These are phyloP conservation scores for Dictyostelium firmibasis DNA, from an alignment of 78 protist species.

Conservation along the genomic window DNA sequence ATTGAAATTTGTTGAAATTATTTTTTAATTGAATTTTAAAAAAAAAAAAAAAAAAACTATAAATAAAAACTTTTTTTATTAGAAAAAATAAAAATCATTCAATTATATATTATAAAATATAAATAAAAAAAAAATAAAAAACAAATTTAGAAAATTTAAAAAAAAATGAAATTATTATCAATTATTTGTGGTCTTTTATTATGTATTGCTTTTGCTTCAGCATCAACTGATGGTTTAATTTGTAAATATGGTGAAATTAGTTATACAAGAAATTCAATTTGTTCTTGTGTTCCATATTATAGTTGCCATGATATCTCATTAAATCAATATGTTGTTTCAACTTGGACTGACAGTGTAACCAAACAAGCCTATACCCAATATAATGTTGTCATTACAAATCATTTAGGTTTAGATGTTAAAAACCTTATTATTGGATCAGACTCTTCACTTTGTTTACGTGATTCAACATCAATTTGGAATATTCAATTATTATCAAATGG, in stretches of 20 bases:
- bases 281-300: neutral
- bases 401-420: neutral
- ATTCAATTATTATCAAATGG: neutral
- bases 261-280: neutral
- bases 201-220: neutral
- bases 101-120: no score
- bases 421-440: neutral
- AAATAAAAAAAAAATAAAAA: neutral
- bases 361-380: neutral
- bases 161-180: neutral
- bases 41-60: no score
- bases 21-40: no score
- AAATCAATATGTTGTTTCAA: neutral
- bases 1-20: no score
- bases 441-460: neutral
- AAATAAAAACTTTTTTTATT: no score
- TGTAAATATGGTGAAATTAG: neutral
- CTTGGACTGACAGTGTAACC: no score
- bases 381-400: neutral
- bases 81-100: no score
- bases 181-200: neutral
- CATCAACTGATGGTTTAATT: no score
- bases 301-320: neutral
- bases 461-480: neutral
- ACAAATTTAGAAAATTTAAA: no score